phyloP scores from a whole-genome alignment of 2,329 filamentous ascomycete species.

The Talaromyces verruculosus region DNA sequence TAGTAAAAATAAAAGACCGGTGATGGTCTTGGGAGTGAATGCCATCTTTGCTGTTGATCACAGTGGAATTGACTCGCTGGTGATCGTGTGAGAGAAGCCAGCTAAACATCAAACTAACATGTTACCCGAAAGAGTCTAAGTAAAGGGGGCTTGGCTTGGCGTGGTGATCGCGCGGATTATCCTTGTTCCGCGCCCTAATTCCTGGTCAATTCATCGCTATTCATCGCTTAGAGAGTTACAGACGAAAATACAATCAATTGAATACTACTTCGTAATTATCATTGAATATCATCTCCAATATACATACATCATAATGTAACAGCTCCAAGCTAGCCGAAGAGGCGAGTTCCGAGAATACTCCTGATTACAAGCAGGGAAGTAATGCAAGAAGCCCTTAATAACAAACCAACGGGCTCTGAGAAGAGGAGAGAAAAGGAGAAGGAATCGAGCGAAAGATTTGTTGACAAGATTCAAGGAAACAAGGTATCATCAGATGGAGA shows the following conservation, averaged over 20 bases:
- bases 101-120: constrained; percentile 17
- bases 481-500: constrained; percentile 18
- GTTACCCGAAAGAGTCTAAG: constrained; percentile 16
- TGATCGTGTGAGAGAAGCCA: constrained; percentile 16
- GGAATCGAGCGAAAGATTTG: not conserved
- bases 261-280: constrained; percentile 10
- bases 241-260: not conserved
- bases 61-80: not conserved
- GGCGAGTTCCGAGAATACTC: not conserved
- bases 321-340: constrained; percentile 5
- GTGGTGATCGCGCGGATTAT: constrained; percentile 27
- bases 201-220: no score
- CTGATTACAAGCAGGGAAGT: not conserved
- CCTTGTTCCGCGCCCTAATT: constrained; percentile 30
- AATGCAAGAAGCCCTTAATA: not conserved
- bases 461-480: not conserved
- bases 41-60: constrained; percentile 29
- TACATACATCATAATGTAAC: constrained; percentile 13
- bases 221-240: not conserved
- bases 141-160: constrained; percentile 26
- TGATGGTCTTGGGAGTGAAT: constrained; percentile 33
- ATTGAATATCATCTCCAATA: constrained; percentile 7
- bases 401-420: not conserved
- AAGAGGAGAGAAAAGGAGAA: not conserved
- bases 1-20: constrained; percentile 35